A percentile compares a stretch with the other conserved stretches of the same genome.
Evolutionary conservation across 331 rosid genomes (phyloP).

Genomic region (Pyrus hybrid): DNA sequence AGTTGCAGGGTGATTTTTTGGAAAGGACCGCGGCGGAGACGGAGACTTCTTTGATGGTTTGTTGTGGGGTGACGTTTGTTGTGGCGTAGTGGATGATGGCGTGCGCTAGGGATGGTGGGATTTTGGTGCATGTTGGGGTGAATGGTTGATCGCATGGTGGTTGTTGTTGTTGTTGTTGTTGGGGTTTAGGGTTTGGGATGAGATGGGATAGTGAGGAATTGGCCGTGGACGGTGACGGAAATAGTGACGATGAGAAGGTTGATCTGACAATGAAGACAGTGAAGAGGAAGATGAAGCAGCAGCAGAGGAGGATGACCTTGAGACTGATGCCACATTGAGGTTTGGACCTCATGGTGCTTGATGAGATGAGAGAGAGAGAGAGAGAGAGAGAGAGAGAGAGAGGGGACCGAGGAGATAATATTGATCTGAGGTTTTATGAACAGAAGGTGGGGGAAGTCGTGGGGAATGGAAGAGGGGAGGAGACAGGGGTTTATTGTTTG

Average conservation of each 20-base stretch:
- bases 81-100: slow-evolving; percentile 83
- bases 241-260: slow-evolving; percentile 15
- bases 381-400: too few species aligned
- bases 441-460: neutral
- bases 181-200: slow-evolving; percentile 13
- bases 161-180: neutral
- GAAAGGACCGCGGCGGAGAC: slow-evolving; percentile 56
- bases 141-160: slow-evolving; percentile 19
- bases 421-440: neutral
- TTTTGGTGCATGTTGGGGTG: slow-evolving; percentile 50
- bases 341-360: slow-evolving; percentile 52
- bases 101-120: slow-evolving; percentile 59
- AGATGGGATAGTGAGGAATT: slow-evolving; percentile 15
- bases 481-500: neutral
- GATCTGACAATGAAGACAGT: slow-evolving; percentile 42
- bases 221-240: neutral
- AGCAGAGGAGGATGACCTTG: slow-evolving; percentile 37
- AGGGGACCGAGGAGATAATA: neutral
- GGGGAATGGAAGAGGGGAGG: neutral
- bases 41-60: slow-evolving; percentile 60
- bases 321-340: slow-evolving; percentile 40
- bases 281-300: slow-evolving; percentile 29
- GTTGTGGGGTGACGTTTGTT: slow-evolving; percentile 84
- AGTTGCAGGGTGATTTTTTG: slow-evolving; percentile 78
- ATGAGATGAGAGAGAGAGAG: neutral